Evolutionary conservation across 345 rosid genomes (phyloP).

Genomic region (Citrus trifoliata): DNA sequence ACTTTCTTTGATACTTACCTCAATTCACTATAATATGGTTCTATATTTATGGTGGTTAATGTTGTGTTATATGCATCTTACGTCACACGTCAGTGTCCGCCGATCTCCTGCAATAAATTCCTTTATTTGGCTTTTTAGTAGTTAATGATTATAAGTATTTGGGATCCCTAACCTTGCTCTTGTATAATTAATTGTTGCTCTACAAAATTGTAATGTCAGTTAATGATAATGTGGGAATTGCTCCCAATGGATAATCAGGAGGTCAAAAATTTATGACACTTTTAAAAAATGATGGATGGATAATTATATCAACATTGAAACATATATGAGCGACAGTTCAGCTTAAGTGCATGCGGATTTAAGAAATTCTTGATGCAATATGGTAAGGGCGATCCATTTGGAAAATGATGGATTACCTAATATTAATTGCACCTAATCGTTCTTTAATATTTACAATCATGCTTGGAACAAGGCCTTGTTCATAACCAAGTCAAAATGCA

Average conservation of each 20-base stretch:
- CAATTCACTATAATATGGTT: background rate
- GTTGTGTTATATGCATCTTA: background rate
- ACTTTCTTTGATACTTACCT: background rate
- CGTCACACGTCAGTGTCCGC: background rate
- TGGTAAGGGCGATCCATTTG: background rate
- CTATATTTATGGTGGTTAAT: background rate
- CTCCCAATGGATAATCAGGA: background rate
- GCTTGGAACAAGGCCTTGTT: background rate
- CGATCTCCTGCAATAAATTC: background rate
- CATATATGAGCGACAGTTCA: background rate
- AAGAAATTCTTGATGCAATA: background rate
- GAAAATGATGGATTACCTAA: background rate
- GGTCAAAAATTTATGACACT: background rate
- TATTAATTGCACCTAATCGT: background rate
- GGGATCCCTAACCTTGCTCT: background rate
- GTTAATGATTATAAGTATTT: background rate
- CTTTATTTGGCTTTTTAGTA: background rate
- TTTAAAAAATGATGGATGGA: background rate
- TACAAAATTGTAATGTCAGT: background rate
- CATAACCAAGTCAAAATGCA: background rate
- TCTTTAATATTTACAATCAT: background rate
- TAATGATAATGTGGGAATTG: background rate
- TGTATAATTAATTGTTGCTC: background rate
- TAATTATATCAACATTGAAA: background rate
- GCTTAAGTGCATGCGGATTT: background rate